Conservation (phyloP, 2,329 filamentous ascomycete species). For the Macrophomina tecta region DNA sequence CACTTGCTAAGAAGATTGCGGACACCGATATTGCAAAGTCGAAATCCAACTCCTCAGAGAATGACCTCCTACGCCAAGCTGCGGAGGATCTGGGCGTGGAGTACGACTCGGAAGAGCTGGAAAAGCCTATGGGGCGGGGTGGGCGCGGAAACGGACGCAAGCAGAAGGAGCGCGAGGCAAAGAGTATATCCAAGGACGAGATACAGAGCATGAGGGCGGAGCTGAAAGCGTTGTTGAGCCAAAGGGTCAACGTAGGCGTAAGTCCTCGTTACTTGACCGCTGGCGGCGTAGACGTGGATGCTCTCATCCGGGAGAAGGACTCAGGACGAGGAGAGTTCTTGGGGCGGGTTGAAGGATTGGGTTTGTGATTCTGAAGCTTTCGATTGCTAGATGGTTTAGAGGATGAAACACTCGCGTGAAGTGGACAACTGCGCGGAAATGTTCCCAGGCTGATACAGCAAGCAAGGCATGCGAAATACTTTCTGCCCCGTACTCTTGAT, state of each 20-base stretch:
- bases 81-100: conserved; percentile 94
- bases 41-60: conserved; percentile 75
- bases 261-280: conserved; percentile 84
- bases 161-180: conserved; percentile 74
- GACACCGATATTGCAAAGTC: conserved; percentile 86
- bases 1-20: conserved; percentile 84
- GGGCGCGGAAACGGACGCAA: conserved; percentile 73
- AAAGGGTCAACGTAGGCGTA: conserved; percentile 84
- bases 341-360: conserved; percentile 60
- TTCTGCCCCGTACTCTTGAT: no score
- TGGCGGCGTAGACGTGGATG: conserved; percentile 81
- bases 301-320: conserved; percentile 65
- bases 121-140: conserved; percentile 62
- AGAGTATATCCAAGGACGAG: conserved; percentile 73
- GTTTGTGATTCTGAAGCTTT: conserved; percentile 35
- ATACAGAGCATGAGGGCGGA: conserved; percentile 72
- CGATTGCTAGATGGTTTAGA: no score
- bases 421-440: no score
- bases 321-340: conserved; percentile 67
- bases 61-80: conserved; percentile 81
- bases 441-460: no score
- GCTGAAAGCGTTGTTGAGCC: conserved; percentile 71
- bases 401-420: no score
- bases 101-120: conserved; percentile 86
- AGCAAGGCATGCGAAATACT: no score